A percentile compares a stretch with the other conserved stretches of the same genome.
phyloP scores from a whole-genome alignment of 768 basidiomycete species.

The Russula virescens region DNA sequence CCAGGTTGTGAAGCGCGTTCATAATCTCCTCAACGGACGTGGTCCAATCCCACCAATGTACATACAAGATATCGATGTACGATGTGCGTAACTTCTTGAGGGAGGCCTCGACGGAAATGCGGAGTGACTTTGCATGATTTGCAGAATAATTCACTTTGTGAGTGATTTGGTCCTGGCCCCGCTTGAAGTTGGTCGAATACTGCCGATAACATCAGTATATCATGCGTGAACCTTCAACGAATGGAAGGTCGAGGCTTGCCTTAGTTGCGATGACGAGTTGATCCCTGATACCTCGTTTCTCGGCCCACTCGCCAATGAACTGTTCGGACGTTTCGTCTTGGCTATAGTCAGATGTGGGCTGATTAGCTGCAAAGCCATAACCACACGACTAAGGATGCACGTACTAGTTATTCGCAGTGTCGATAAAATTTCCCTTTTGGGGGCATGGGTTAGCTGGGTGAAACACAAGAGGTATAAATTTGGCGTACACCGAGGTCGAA shows the following conservation, averaged over 20 bases:
- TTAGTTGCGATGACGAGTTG: slow-evolving; percentile 34
- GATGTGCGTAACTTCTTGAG: slow-evolving; percentile 49
- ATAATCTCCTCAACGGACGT: slow-evolving; percentile 29
- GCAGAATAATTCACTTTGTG: slow-evolving; percentile 39
- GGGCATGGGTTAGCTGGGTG: neutral
- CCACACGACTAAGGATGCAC: too few species aligned
- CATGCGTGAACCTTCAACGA: neutral
- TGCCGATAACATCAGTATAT: neutral
- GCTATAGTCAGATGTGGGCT: slow-evolving; percentile 4
- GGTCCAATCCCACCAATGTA: slow-evolving; percentile 49
- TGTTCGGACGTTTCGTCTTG: slow-evolving; percentile 30
- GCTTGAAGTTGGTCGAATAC: slow-evolving; percentile 29
- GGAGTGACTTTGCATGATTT: slow-evolving; percentile 36
- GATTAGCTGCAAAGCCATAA: too few species aligned
- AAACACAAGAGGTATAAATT: neutral
- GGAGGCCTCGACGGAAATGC: slow-evolving; percentile 32
- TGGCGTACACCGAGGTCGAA: neutral
- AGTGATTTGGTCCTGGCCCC: slow-evolving; percentile 21
- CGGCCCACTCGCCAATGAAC: slow-evolving; percentile 41
- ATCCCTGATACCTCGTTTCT: slow-evolving; percentile 33
- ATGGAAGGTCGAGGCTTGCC: slow-evolving; percentile 5
- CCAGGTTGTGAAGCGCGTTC: slow-evolving; percentile 36
- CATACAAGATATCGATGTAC: slow-evolving; percentile 55
- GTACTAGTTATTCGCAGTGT: too few species aligned
- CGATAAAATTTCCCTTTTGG: too few species aligned